Base-by-base conservation (phyloP, 176 grass and related monocot species). In the Ananas comosus region DNA sequence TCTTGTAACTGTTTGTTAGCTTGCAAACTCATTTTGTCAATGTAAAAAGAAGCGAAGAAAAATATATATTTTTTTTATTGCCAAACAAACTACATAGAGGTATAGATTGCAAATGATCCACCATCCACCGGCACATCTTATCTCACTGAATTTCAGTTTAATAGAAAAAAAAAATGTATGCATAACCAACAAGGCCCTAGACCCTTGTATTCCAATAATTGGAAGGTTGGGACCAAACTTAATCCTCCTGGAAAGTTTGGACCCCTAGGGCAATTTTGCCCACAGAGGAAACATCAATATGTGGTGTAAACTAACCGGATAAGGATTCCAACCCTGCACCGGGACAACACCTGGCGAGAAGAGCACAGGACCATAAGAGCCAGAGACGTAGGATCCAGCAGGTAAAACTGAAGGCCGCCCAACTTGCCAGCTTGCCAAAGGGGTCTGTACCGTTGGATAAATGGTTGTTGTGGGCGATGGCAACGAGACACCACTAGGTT, bases 281-380 rank as follows among this genome's bases (percentile, higher is more conserved):
- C 5, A 4, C 33, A 42, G 4, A 42, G 3, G 5, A 42, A 42
- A 75, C 64, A 76, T 25, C 51, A 50, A 61, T 81, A 80, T 69
- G 8, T 53, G 71, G 68, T 12, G 74, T 52, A 59, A 80, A 75
- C 81, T 81, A 67, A 93, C 94, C 81, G 85, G 63, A 76, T 99
- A 99, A 69, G 89, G 86, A 74, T 81, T 90, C 89, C 94, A 99
- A 69, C 89, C 89, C 57, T 85, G 94, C 81, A 87, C 77, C 51
- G 84, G 89, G 64, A 97, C 71, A 47, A 88, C 84, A 81, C 82
- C 65, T 67, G 89, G 79, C 10, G 89, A 83, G 64, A 90, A 59
- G 84, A 97, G 56, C 86, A 99, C 83, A 77, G 84, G 76, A 72
- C 76, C 77, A 77, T 90, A 99, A 77, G 84, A 87, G 66, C 86